Percentiles rank a stretch among this genome's conserved stretches.
Conservation (phyloP, 148 eudicot species). For the Silene uniflora region DNA sequence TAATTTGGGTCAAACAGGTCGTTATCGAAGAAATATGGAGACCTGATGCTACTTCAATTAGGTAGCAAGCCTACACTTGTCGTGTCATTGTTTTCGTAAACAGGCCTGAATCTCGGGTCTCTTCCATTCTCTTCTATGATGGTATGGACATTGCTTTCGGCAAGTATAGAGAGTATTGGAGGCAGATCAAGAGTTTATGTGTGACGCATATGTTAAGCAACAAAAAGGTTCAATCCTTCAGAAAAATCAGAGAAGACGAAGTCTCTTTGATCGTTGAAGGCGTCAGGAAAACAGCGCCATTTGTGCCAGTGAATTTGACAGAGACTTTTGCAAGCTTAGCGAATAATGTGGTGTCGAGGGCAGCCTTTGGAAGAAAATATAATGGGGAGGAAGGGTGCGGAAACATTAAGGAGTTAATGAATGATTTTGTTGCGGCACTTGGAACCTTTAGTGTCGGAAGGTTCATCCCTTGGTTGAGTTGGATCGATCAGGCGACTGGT, state of each 20-base stretch:
- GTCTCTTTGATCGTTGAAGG: too few relatives aligned
- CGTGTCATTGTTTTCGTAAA: conserved; percentile 28
- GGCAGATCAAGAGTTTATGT: conserved; percentile 30
- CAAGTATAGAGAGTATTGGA: conserved; percentile 40
- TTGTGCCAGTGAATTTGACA: too few relatives aligned
- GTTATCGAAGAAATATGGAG: conserved; percentile 31
- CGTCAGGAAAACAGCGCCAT: too few relatives aligned
- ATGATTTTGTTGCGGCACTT: conserved; percentile 16
- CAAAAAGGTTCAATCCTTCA: too few relatives aligned
- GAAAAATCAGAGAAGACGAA: too few relatives aligned
- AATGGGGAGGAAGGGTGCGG: conserved; percentile 13
- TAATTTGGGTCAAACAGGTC: too few relatives aligned
- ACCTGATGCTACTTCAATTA: conserved; percentile 39
- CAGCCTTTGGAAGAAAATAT: too few relatives aligned
- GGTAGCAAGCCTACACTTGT: too few relatives aligned
- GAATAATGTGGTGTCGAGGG: too few relatives aligned
- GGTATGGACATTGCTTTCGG: conserved; percentile 24
- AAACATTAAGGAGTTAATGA: conserved; percentile 18
- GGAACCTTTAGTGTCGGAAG: conserved; percentile 33
- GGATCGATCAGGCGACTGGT: conserved; percentile 40
- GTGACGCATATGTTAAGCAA: conserved; percentile 40
- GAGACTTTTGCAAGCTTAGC: too few relatives aligned
- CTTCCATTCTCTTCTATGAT: conserved; percentile 20
- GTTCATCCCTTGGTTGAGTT: conserved; percentile 42
- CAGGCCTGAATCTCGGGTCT: conserved; percentile 11